A percentile compares a stretch with the other conserved stretches of the same genome.
These are phyloP conservation scores for Fusarium sp. DNA, from an alignment of 2,329 filamentous ascomycete species.

Conservation along the genomic window DNA sequence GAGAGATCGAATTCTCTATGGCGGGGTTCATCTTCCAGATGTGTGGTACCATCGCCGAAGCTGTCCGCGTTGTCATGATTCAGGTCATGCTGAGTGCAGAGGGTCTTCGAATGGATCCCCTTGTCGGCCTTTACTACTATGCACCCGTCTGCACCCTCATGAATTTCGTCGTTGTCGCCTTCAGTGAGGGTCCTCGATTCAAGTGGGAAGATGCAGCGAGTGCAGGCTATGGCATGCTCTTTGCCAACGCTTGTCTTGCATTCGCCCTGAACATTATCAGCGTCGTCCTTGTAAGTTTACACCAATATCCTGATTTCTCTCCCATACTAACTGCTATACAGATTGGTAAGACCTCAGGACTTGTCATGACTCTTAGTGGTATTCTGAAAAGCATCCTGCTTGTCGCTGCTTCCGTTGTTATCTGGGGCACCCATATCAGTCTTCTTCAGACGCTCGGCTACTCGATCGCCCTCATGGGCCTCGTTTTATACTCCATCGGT, in stretches of 20 bases:
- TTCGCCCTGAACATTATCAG: conserved; percentile 86
- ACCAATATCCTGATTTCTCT: not conserved
- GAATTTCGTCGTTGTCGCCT: conserved; percentile 77
- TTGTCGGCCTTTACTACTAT: conserved; percentile 91
- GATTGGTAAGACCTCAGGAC: conserved; percentile 89
- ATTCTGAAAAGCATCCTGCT: conserved; percentile 91
- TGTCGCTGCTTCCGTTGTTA: conserved; percentile 78
- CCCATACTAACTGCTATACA: conserved; percentile 52
- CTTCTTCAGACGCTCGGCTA: conserved; percentile 82
- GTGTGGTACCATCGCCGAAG: conserved; percentile 83
- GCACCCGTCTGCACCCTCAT: conserved; percentile 85
- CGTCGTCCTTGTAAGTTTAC: conserved; percentile 79
- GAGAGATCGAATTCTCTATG: conserved; percentile 77
- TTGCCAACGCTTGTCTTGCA: conserved; percentile 81
- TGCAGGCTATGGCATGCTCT: conserved; percentile 72
- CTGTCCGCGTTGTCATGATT: conserved; percentile 85
- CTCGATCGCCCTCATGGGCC: conserved; percentile 70
- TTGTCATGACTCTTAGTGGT: conserved; percentile 86
- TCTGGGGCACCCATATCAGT: conserved; percentile 80
- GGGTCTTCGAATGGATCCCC: conserved; percentile 87
- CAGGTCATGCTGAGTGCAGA: conserved; percentile 81
- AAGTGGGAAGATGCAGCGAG: conserved; percentile 73
- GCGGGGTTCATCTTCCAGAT: conserved; percentile 76
- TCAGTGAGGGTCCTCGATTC: conserved; percentile 76
- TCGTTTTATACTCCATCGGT: conserved; percentile 62